phyloP scores from a whole-genome alignment of 1,284 basidiomycete genomes.

The Dichomitus squalens region DNA sequence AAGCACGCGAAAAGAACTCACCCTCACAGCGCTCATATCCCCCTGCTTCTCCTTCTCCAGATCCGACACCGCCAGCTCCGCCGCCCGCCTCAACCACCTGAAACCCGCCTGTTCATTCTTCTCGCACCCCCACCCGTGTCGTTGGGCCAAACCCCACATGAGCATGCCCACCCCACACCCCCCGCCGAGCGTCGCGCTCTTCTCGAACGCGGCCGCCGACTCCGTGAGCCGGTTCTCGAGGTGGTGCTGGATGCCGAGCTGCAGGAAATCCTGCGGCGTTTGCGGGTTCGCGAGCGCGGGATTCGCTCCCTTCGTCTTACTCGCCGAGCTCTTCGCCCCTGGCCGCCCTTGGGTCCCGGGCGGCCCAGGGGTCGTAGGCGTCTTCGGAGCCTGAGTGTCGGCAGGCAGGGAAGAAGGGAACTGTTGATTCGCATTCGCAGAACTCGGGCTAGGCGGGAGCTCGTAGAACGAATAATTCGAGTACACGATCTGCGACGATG shows the following conservation, averaged over 20 bases:
- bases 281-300: conserved; percentile 13
- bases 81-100: conserved; percentile 81
- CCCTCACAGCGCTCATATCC: conserved; percentile 47
- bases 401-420: not conserved
- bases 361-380: conserved; percentile 16
- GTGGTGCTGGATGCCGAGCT: conserved; percentile 81
- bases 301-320: not conserved
- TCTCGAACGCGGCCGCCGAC: conserved; percentile 80
- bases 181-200: conserved; percentile 72
- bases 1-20: conserved; percentile 23
- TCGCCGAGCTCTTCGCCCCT: not conserved
- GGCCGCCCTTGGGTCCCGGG: not conserved
- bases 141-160: conserved; percentile 87
- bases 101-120: conserved; percentile 81
- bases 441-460: conserved; percentile 32
- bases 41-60: conserved; percentile 59
- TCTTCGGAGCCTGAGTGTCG: conserved; percentile 18
- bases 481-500: conserved; percentile 53
- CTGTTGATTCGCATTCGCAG: not conserved
- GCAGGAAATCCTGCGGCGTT: conserved; percentile 65
- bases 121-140: conserved; percentile 87
- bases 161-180: conserved; percentile 91
- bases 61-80: conserved; percentile 80
- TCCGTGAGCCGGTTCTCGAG: conserved; percentile 76
- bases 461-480: conserved; percentile 70